Conservation (phyloP, 768 basidiomycete genomes). For the Saitozyma podzolica region DNA sequence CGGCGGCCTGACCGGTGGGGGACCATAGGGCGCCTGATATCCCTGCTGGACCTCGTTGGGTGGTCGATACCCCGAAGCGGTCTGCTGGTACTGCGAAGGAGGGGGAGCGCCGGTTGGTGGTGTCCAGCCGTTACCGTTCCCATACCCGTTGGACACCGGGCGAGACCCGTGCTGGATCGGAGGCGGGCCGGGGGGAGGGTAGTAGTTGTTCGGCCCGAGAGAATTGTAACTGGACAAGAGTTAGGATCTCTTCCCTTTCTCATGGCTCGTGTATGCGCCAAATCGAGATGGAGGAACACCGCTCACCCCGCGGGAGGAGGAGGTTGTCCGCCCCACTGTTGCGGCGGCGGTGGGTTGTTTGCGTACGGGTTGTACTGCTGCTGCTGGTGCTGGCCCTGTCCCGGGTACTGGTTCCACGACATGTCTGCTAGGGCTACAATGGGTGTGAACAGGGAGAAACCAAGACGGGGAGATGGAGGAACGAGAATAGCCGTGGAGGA, state of each 20-base stretch:
- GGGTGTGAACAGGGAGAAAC: too few species aligned
- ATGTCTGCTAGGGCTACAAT: conserved; percentile 8
- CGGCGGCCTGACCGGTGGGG: conserved; percentile 52
- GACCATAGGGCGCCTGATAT: conserved; percentile 11
- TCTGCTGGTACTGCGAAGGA: conserved; percentile 13
- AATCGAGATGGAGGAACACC: not conserved
- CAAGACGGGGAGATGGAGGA: too few species aligned
- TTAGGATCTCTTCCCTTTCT: not conserved
- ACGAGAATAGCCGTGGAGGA: too few species aligned
- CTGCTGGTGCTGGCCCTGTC: conserved; percentile 36
- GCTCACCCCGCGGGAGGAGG: conserved; percentile 34
- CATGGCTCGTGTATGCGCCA: not conserved
- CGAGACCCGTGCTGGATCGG: conserved; percentile 5
- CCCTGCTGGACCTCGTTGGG: conserved; percentile 22
- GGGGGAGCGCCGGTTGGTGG: conserved; percentile 22
- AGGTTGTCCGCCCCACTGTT: conserved; percentile 6
- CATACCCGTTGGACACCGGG: not conserved
- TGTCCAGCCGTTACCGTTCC: not conserved
- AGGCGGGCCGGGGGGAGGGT: conserved; percentile 7
- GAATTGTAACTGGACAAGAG: not conserved
- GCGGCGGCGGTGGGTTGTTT: conserved; percentile 25
- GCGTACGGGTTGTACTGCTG: conserved; percentile 9
- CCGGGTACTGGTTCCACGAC: conserved; percentile 48
- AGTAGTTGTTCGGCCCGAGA: not conserved
- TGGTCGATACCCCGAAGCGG: conserved; percentile 10